A percentile compares a stretch with the other conserved stretches of the same genome.
phyloP scores from a whole-genome alignment of 805 yeast species.

The Grigorovia jiainica region DNA sequence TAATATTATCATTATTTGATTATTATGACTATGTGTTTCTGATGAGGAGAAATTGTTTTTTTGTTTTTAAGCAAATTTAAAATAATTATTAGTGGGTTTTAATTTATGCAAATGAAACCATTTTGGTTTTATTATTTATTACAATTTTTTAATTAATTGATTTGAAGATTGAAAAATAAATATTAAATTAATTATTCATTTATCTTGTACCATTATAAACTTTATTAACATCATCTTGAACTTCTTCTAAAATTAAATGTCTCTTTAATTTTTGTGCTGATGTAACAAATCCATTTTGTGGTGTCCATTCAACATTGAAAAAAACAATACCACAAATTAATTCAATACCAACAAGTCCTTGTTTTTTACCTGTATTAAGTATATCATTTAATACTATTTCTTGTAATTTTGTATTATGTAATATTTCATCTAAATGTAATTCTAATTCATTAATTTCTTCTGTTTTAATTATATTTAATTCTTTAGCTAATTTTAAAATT shows the following conservation, averaged over 20 bases:
- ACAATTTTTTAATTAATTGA: too few species aligned
- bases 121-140: too few species aligned
- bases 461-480: conserved; percentile 40
- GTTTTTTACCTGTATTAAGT: conserved; percentile 64
- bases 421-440: conserved; percentile 32
- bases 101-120: too few species aligned
- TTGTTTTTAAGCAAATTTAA: too few species aligned
- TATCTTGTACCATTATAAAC: conserved; percentile 34
- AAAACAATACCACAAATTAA: conserved; percentile 68
- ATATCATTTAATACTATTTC: conserved; percentile 49
- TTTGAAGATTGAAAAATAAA: too few species aligned
- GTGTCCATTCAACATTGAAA: conserved; percentile 93
- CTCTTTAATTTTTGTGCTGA: conserved; percentile 96
- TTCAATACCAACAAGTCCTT: conserved; percentile 81
- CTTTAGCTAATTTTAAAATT: conserved; percentile 50
- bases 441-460: conserved; percentile 30
- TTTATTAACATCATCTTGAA: conserved; percentile 55
- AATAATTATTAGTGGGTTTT: too few species aligned
- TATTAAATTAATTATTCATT: neutral
- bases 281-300: conserved; percentile 87
- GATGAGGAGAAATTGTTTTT: too few species aligned
- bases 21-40: too few species aligned
- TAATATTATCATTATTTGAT: too few species aligned
- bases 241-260: conserved; percentile 69
- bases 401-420: conserved; percentile 47